Percentiles rank a stretch among this genome's conserved stretches.
Conservation (phyloP, 2,329 filamentous ascomycete genomes). For the Corynespora cassiicola region DNA sequence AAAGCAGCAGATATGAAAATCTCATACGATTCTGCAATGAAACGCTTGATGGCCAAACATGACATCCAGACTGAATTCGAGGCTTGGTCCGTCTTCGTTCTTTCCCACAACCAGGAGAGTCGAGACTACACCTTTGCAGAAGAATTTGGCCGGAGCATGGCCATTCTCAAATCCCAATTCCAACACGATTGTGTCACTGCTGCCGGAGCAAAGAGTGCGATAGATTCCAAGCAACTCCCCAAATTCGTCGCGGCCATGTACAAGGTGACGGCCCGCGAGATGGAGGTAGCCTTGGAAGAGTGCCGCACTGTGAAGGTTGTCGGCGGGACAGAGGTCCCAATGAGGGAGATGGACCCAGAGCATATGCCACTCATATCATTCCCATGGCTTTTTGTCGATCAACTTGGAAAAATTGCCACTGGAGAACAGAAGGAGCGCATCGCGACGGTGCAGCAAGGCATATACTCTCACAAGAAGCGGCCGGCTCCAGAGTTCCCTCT, state of each 20-base stretch:
- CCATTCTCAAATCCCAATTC: constrained; percentile 72
- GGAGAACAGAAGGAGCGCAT: constrained; percentile 17
- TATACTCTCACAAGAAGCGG: constrained; percentile 15
- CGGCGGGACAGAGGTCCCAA: constrained; percentile 46
- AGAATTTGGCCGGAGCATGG: constrained; percentile 74
- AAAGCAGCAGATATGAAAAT: constrained; percentile 72
- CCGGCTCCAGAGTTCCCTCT: constrained; percentile 3
- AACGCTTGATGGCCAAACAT: constrained; percentile 83
- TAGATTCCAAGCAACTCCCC: constrained; percentile 59
- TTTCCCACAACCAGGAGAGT: constrained; percentile 74
- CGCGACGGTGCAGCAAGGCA: constrained; percentile 6
- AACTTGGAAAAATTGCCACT: constrained; percentile 73
- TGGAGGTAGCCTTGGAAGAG: constrained; percentile 64
- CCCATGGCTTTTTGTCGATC: constrained; percentile 84
- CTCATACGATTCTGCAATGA: constrained; percentile 78
- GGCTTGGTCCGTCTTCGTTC: constrained; percentile 84
- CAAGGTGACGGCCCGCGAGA: constrained; percentile 75
- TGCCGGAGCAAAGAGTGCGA: constrained; percentile 54
- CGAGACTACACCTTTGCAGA: constrained; percentile 89
- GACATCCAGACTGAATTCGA: constrained; percentile 90
- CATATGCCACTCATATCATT: constrained; percentile 89
- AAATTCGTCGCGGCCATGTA: constrained; percentile 90
- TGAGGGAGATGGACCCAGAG: constrained; percentile 49
- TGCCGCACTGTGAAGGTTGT: constrained; percentile 48
- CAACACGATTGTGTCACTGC: constrained; percentile 69